A percentile compares a stretch with the other conserved stretches of the same genome.
Evolutionary conservation across 768 basidiomycete species (phyloP).

Genomic region (Boletus rubescentipes): DNA sequence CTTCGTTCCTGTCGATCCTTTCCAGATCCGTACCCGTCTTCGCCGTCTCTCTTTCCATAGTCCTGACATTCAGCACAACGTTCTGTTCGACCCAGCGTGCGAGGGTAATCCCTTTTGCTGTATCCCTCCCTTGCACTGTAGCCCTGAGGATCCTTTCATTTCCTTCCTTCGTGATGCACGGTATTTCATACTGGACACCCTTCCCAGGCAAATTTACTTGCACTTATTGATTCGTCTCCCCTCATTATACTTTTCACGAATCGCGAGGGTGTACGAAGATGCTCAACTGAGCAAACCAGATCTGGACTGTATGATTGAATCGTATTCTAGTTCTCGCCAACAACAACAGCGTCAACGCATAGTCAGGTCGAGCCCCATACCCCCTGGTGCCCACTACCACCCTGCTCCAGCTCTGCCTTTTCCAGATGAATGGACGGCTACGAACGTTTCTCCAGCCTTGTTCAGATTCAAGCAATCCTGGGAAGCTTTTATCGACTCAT

Average conservation of each 20-base stretch:
- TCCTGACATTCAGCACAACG: conserved; percentile 20
- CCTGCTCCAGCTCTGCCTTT: conserved; percentile 37
- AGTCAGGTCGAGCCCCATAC: conserved; percentile 27
- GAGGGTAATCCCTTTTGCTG: conserved; percentile 24
- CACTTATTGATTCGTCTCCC: conserved; percentile 65
- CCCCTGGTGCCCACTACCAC: conserved; percentile 25
- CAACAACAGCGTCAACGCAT: conserved; percentile 14
- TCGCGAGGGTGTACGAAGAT: conserved; percentile 72
- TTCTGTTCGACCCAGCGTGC: conserved; percentile 22
- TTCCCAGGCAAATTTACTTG: conserved; percentile 46
- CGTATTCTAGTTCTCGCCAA: conserved; percentile 25
- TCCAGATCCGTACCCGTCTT: conserved; percentile 32
- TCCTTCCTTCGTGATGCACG: conserved; percentile 19
- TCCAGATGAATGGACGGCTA: conserved; percentile 50
- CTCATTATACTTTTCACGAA: conserved; percentile 75
- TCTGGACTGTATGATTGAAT: conserved; percentile 51
- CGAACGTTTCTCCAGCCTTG: conserved; percentile 60
- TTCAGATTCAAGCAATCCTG: conserved; percentile 63
- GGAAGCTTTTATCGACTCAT: conserved; percentile 69
- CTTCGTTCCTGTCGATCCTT: conserved; percentile 58
- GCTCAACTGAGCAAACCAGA: conserved; percentile 77
- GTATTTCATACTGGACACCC: conserved; percentile 34
- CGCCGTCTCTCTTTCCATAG: conserved; percentile 22
- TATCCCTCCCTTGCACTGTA: conserved; percentile 17
- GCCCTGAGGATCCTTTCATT: conserved; percentile 12